Base-by-base conservation (phyloP, 2,329 filamentous ascomycete genomes). In the Leptosphaerulina australis region DNA sequence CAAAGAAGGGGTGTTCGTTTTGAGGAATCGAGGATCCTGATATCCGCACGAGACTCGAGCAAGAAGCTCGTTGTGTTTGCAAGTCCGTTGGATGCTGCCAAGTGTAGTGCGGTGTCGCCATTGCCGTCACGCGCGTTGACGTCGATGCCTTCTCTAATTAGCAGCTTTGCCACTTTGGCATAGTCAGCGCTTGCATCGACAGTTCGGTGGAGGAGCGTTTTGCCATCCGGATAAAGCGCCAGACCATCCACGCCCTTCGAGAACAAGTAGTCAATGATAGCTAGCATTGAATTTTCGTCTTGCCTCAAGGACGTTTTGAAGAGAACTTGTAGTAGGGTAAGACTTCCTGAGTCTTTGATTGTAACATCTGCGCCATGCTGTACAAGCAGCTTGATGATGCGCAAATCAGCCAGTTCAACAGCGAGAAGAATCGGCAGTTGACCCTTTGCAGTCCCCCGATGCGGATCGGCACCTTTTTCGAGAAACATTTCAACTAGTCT, bases 1-100 rank as follows among this genome's bases (percentile, higher is more conserved):
- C 69, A 61, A 12, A 69, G 44, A n/a, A 71, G 61, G 5, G 69
- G 61, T 2, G 67, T 69, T 5, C 55, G 55, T 18, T 63, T 66
- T n/a, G 58, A 44, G 6, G 51, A 49, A 21, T 70, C 62, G 8
- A 63, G 44, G 3, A 53, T 47, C 1, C 58, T 59, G 12, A 61
- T 57, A 14, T 70, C 62, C 14, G 62, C 61, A 6, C 59, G 55
- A 22, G 57, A 60, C 25, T 55, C 54, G 8, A 71, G 50, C n/a
- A 71, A 47, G 1, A 43, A 8, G n/a, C 47, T 55, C n/a, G 67
- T 56, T 0, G 51, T 58, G 10, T 55, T 56, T 2, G 49, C 49
- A 3, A 69, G 44, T 2, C 69, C 69, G 11, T 64, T 64, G 17
- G 60, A 29, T 3, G 67, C 64, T 24, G 68, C 69, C 5, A 70